These are phyloP conservation scores for Pythium brachiatum DNA, from an alignment of 352 stramenopile species.

Conservation along the genomic window DNA sequence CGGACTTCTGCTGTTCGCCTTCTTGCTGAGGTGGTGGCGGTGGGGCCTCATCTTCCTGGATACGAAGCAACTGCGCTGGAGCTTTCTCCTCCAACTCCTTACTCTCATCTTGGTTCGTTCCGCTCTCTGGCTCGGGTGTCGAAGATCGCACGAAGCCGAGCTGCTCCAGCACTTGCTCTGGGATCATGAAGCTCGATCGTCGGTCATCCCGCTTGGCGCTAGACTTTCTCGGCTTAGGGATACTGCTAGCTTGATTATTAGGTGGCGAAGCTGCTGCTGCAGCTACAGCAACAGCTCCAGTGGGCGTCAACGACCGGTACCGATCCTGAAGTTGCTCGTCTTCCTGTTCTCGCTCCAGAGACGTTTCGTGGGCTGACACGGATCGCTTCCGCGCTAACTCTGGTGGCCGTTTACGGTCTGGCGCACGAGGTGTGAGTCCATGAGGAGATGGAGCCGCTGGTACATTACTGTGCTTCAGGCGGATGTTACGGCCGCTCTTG, in stretches of 20 bases:
- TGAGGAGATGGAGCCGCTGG: slow-evolving; percentile 17
- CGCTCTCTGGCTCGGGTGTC: background rate
- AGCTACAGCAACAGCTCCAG: background rate
- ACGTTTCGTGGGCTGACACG: slow-evolving; percentile 11
- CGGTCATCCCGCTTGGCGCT: slow-evolving; percentile 31
- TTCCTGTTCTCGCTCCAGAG: background rate
- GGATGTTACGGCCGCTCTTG: slow-evolving; percentile 28
- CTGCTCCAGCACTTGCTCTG: slow-evolving; percentile 44
- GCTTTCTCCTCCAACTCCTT: slow-evolving; percentile 19
- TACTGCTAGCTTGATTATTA: slow-evolving; percentile 16
- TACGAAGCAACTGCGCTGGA: slow-evolving; percentile 2
- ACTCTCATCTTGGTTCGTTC: slow-evolving; percentile 22
- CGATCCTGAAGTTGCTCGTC: background rate
- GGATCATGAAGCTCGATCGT: slow-evolving; percentile 67
- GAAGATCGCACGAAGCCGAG: slow-evolving; percentile 35
- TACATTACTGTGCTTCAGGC: slow-evolving; percentile 22
- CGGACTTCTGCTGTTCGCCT: background rate
- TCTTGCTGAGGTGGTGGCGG: background rate
- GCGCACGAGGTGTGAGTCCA: slow-evolving; percentile 22
- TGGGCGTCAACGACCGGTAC: background rate
- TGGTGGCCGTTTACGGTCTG: slow-evolving; percentile 10
- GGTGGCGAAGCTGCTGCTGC: background rate
- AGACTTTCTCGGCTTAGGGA: slow-evolving; percentile 6
- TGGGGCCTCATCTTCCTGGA: slow-evolving; percentile 4
- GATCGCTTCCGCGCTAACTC: slow-evolving; percentile 12